Conservation (phyloP, 129 eudicot species). For the Saussurea involucrata region DNA sequence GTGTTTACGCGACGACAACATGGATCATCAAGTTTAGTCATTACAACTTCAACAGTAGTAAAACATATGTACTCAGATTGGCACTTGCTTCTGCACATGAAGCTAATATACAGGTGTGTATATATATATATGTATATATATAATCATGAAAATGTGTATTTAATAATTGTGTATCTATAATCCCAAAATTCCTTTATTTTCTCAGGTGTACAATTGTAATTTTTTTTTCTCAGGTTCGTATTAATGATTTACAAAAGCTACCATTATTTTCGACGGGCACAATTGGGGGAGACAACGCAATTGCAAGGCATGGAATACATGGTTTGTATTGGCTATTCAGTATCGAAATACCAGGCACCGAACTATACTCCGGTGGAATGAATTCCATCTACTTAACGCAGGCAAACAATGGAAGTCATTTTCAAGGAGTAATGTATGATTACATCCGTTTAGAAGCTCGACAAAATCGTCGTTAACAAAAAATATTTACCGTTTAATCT, state of each 20-base stretch:
- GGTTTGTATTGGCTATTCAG: conserved; percentile 73
- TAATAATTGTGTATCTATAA: neutral
- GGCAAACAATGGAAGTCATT: conserved; percentile 28
- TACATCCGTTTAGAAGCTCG: conserved; percentile 70
- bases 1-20: conserved; percentile 48
- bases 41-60: conserved; percentile 22
- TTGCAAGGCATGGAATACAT: conserved; percentile 81
- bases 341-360: conserved; percentile 31
- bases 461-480: neutral
- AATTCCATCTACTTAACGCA: conserved; percentile 62
- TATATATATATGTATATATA: neutral
- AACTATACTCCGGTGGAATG: conserved; percentile 8
- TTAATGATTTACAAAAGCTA: conserved; percentile 30
- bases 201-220: conserved; percentile 42
- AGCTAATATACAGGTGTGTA: conserved; percentile 41
- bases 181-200: neutral
- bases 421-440: conserved; percentile 69
- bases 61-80: conserved; percentile 44
- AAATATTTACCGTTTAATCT: neutral
- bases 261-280: conserved; percentile 48
- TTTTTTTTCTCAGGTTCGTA: conserved; percentile 37
- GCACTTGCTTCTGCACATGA: conserved; percentile 62
- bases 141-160: neutral
- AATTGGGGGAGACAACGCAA: conserved; percentile 64
- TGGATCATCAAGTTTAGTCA: conserved; percentile 61